These are phyloP conservation scores for Colletotrichum theobromicola DNA, from an alignment of 2,329 filamentous ascomycete genomes.

Conservation along the genomic window DNA sequence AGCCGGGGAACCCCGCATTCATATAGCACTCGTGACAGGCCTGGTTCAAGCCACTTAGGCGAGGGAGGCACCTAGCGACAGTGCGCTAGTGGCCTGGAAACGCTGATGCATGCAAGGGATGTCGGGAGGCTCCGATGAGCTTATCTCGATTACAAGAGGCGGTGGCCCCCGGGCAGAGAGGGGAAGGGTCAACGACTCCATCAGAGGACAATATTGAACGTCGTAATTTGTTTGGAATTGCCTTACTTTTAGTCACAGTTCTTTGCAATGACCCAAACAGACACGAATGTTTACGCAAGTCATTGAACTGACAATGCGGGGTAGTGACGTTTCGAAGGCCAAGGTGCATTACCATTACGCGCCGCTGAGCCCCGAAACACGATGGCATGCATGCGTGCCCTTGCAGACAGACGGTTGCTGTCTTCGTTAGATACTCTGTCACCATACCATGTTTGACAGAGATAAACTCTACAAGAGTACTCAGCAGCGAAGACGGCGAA, in stretches of 20 bases:
- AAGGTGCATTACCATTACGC: neutral
- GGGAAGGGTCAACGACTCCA: neutral
- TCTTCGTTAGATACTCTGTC: neutral
- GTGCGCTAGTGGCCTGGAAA: neutral
- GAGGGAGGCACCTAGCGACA: neutral
- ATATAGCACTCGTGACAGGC: neutral
- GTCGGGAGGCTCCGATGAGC: neutral
- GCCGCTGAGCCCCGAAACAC: neutral
- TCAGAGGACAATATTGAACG: neutral
- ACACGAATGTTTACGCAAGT: neutral
- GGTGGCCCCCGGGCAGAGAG: neutral
- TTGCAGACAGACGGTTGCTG: neutral
- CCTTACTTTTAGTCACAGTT: neutral
- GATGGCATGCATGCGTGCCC: neutral
- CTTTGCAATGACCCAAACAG: neutral
- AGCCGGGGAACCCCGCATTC: neutral
- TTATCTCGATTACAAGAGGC: neutral
- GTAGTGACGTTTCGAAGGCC: neutral
- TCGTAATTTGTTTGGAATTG: neutral
- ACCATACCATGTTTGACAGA: neutral
- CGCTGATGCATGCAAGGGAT: neutral
- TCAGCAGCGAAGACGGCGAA: neutral
- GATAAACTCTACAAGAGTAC: neutral
- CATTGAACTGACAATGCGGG: neutral
- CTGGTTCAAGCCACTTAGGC: neutral